phyloP scores from a whole-genome alignment of 2,329 filamentous ascomycete genomes.

The Fulvia fulva region DNA sequence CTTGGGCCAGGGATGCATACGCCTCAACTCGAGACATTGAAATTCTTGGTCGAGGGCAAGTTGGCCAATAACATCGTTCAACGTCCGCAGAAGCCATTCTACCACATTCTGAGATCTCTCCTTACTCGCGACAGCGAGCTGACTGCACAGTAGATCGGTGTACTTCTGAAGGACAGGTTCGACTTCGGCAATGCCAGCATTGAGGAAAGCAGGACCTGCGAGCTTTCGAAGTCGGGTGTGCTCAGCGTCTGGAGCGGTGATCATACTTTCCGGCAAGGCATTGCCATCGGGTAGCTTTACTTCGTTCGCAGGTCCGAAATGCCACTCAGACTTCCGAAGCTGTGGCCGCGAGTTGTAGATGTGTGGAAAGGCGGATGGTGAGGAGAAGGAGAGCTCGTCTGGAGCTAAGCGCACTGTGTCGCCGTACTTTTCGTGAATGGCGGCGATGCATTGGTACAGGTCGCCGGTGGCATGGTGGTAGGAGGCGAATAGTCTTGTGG shows the following conservation, averaged over 20 bases:
- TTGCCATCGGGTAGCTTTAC: slow-evolving; percentile 3
- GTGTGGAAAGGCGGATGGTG: slow-evolving; percentile 22
- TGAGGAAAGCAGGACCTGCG: slow-evolving; percentile 21
- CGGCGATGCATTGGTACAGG: slow-evolving; percentile 23
- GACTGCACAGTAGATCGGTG: slow-evolving; percentile 15
- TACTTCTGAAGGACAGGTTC: slow-evolving; percentile 23
- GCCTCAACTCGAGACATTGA: slow-evolving; percentile 18
- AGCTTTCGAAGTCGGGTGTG: slow-evolving; percentile 19
- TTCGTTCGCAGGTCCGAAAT: slow-evolving; percentile 12
- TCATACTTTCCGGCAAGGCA: slow-evolving; percentile 17
- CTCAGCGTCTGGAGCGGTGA: slow-evolving; percentile 20
- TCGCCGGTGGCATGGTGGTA: slow-evolving; percentile 23
- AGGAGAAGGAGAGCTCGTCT: slow-evolving; percentile 28
- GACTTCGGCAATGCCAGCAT: slow-evolving; percentile 20
- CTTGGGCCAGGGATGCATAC: slow-evolving; percentile 24
- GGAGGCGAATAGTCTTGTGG: slow-evolving; percentile 17
- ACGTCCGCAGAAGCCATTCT: slow-evolving; percentile 76
- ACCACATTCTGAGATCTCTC: slow-evolving; percentile 67
- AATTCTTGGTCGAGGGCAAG: slow-evolving; percentile 53
- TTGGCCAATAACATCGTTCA: slow-evolving; percentile 64
- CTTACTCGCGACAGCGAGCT: slow-evolving; percentile 32
- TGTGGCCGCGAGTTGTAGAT: slow-evolving; percentile 28
- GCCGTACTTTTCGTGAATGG: slow-evolving; percentile 26
- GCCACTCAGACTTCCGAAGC: slow-evolving; percentile 17
- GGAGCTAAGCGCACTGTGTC: slow-evolving; percentile 28